Evolutionary conservation across 257 asterid species (phyloP), one percentile per base, ranked within the genome.

Genomic region (Anisodus tanguticus): DNA sequence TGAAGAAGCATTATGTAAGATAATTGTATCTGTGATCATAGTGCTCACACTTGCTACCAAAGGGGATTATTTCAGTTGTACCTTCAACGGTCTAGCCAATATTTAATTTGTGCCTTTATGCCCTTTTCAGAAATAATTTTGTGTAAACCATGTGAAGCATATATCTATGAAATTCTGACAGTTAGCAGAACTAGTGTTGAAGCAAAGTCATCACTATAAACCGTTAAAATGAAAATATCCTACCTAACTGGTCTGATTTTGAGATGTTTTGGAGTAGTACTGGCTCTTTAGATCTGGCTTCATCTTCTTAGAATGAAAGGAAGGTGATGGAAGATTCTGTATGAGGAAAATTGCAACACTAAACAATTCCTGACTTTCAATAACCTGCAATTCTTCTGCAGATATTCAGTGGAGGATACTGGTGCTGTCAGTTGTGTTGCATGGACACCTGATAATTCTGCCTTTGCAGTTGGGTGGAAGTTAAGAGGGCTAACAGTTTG

Each of bases 381-480:
- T 77, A 77, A 77, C 64, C 82, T 77, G 82, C 66, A 26, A 31
- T 53, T 69, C 31, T 51, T 79, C 86, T 85, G 78, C 94, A 97
- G 99, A 89, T 97, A 92, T 89, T 92, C 97, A 59, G 95, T 81
- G 39, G 99, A 97, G 85, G 98, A 97, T 88, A 94, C 98, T 82
- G 99, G 99, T 82, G 93, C 98, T 84, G 98, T 97, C 89, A 97
- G 90, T 86, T 97, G 93, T 88, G 95, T 97, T 86, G 96, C 97
- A 41, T 97, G 98, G 99, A 92, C 98, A 72, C 97, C 98, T 79
- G 99, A 97, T 88, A 92, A 91, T 88, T 92, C 97, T 84, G 96
- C 97, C 81, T 97, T 97, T 88, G 97, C 99, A 82, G 97, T 97
- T 91, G 99, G 99, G 89, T 97, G 99, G 98, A 95, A 94, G 90